Percentiles rank a stretch among this genome's conserved stretches.
These are phyloP conservation scores for Fusarium subglutinans DNA, from an alignment of 2,329 filamentous ascomycete genomes.

Conservation along the genomic window DNA sequence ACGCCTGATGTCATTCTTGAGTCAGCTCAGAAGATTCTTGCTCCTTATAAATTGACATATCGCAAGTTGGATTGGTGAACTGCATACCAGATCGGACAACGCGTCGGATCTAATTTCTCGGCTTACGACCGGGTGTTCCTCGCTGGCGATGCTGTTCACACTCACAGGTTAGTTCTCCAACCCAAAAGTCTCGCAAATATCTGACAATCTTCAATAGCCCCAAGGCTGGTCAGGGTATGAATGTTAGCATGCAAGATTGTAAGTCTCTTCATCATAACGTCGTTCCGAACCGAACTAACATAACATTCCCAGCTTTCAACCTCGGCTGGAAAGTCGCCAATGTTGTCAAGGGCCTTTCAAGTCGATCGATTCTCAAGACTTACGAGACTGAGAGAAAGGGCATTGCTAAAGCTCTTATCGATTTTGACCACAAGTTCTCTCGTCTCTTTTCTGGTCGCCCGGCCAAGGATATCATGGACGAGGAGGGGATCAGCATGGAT, in stretches of 20 bases:
- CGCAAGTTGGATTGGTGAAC: conserved; percentile 61
- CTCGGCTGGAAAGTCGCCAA: conserved; percentile 66
- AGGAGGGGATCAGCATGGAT: conserved; percentile 68
- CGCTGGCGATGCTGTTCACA: conserved; percentile 72
- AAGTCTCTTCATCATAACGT: background rate
- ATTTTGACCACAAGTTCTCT: conserved; percentile 68
- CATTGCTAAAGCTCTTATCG: conserved; percentile 73
- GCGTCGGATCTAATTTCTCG: conserved; percentile 67
- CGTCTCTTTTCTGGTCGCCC: conserved; percentile 60
- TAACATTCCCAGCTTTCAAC: conserved; percentile 46
- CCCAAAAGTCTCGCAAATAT: fast-evolving
- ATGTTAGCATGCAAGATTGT: conserved; percentile 73
- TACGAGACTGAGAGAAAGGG: conserved; percentile 63
- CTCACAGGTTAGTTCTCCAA: conserved; percentile 45
- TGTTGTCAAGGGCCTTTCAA: conserved; percentile 55
- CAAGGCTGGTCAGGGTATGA: conserved; percentile 78
- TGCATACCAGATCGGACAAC: conserved; percentile 69
- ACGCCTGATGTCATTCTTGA: conserved; percentile 70
- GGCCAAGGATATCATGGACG: conserved; percentile 68
- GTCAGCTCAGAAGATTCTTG: conserved; percentile 70
- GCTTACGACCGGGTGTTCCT: conserved; percentile 70
- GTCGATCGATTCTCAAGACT: conserved; percentile 55
- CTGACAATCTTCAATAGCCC: conserved; percentile 45
- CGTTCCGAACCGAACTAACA: background rate
- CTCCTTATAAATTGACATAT: conserved; percentile 73